phyloP scores from a whole-genome alignment of 1,284 basidiomycete genomes.

The Ceratobasidium papillatum region DNA sequence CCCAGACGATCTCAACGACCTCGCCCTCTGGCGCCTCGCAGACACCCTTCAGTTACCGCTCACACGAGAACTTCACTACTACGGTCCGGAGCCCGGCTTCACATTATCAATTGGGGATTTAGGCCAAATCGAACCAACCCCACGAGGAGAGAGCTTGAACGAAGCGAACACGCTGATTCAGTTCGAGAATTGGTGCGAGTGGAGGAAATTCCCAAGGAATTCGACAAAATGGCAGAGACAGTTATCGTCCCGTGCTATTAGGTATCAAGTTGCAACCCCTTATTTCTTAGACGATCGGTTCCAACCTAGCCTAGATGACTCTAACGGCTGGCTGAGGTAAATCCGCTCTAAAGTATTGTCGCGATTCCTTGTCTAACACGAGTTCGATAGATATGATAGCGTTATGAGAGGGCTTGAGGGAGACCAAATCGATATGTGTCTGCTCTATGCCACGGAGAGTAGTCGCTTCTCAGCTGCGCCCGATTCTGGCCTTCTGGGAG shows the following conservation, averaged over 20 bases:
- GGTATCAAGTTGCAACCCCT: neutral
- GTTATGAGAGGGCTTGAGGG: neutral
- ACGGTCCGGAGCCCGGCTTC: neutral
- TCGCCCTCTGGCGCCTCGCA: conserved; percentile 20
- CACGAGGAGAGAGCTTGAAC: neutral
- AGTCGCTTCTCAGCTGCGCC: neutral
- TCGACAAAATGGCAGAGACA: neutral
- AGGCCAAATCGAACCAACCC: neutral
- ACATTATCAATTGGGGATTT: neutral
- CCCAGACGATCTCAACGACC: neutral
- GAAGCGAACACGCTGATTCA: neutral
- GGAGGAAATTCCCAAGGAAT: neutral
- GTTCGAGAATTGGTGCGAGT: neutral
- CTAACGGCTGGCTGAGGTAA: conserved; percentile 4
- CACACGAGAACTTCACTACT: conserved; percentile 26
- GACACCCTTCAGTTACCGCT: conserved; percentile 5
- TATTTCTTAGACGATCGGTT: conserved; percentile 19
- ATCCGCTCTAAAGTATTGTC: neutral
- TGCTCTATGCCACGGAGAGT: neutral
- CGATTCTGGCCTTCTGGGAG: neutral
- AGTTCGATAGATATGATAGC: neutral
- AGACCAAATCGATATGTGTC: neutral
- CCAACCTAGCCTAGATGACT: neutral
- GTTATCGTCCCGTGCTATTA: conserved; percentile 14
- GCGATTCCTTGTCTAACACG: neutral